Evolutionary conservation across 371 early-diverging fungal species (phyloP), one percentile per base, ranked within the genome.

Genomic region (Dinochytrium kinnereticum): DNA sequence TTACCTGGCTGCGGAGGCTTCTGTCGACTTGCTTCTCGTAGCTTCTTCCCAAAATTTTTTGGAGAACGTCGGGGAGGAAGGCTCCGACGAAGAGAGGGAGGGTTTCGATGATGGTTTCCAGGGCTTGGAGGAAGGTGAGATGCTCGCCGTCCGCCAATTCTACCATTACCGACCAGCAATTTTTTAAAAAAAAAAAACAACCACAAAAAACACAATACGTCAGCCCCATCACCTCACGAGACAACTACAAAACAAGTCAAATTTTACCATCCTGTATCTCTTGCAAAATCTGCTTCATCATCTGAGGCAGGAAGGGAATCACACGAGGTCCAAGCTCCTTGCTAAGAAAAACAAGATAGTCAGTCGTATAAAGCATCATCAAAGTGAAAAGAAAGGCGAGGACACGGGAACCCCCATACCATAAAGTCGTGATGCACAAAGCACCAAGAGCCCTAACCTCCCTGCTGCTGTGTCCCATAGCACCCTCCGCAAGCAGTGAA

Each of bases 21-120:
- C 36, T 5, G 3, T 61, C 66, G 17, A 17, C 37, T 38, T 66
- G 26, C 19, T 28, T n/a, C 19, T 66, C 66, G 19, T 28, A 66
- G 66, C 28, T 40, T 28, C 28, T 37, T 49, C 44, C 39, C 72
- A 80, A 50, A 40, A 75, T 49, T 51, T 80, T 78, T 34, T 76
- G 64, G 24, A 93, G 79, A 31, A 93, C 81, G 71, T 89, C 84
- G 57, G 84, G 77, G 33, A 94, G 76, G 69, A 92, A 95, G 2
- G 96, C 93, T 73, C 92, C 91, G 74, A 95, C 78, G 79, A 97
- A 97, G 72, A 92, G 91, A 30, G 95, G 91, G 77, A 95, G 77
- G 51, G 87, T 88, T 68, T 84, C 84, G 61, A 94, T 85, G 50
- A 94, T 85, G 0, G 89, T 86, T 70, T 90, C 93, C 53, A 96